Conservation (phyloP, 208 protist species). For the Leishmania mexicana region DNA sequence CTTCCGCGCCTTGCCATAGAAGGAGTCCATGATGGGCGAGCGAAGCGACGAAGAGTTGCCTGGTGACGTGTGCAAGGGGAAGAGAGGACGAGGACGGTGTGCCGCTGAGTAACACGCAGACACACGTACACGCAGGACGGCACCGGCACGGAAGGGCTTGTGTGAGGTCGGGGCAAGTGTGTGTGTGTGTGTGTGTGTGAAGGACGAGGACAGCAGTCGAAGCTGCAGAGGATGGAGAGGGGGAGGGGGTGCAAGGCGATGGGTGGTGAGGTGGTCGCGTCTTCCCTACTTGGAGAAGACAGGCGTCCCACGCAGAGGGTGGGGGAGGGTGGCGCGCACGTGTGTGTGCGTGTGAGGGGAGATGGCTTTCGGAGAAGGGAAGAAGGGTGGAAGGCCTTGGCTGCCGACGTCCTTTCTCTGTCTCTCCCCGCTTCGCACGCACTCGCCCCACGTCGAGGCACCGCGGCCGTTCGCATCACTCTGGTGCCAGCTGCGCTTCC, state of each 20-base stretch:
- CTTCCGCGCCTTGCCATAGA: slow-evolving; percentile 44
- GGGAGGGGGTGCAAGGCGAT: neutral
- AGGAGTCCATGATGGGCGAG: slow-evolving; percentile 29
- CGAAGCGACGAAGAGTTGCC: neutral
- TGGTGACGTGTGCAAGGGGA: neutral
- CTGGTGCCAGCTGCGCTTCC: no score
- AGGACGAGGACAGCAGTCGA: neutral
- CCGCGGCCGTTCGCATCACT: neutral
- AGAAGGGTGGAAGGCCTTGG: neutral
- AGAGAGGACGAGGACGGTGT: neutral
- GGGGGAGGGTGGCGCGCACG: neutral
- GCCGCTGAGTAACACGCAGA: neutral
- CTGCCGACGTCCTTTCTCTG: neutral
- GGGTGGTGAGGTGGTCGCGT: neutral
- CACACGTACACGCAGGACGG: neutral
- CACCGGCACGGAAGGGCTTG: neutral
- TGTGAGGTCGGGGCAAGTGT: neutral
- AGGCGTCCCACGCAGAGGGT: neutral
- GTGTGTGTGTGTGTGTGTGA: neutral
- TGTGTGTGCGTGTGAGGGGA: neutral
- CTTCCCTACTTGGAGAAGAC: neutral
- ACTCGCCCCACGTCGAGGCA: neutral
- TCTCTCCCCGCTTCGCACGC: neutral
- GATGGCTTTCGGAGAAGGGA: no score
- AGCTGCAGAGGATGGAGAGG: neutral